Percentiles rank a stretch among this genome's conserved stretches.
phyloP scores from a whole-genome alignment of 371 early-diverging fungal species.

The Quaeritorhiza haematococci region DNA sequence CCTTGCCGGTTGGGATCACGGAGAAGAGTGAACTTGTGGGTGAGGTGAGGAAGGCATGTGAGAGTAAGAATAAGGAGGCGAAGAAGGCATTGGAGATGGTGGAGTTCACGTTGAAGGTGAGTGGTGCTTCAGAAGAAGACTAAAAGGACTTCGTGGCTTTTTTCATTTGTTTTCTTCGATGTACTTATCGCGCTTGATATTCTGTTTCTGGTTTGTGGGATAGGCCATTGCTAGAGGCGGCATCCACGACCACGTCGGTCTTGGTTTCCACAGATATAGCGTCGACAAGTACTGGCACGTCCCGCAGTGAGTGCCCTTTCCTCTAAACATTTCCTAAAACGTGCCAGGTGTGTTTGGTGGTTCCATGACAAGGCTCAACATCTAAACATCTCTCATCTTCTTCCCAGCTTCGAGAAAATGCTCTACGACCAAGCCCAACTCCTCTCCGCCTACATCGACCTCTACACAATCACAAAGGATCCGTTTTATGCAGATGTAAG shows the following conservation, averaged over 20 bases:
- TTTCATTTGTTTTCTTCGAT: too few species aligned
- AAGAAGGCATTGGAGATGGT: conserved; percentile 53
- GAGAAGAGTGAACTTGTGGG: conserved; percentile 11
- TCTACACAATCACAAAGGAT: conserved; percentile 47
- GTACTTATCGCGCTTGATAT: not conserved
- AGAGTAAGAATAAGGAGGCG: conserved; percentile 14
- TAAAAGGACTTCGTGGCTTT: too few species aligned
- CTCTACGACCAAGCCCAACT: conserved; percentile 70
- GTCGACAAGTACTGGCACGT: conserved; percentile 38
- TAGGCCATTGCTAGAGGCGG: conserved; percentile 41
- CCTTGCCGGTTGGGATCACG: conserved; percentile 13
- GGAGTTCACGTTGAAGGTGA: conserved; percentile 47
- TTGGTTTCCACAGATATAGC: conserved; percentile 55
- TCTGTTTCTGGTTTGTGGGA: not conserved
- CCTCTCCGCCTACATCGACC: conserved; percentile 40
- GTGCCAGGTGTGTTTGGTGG: not conserved
- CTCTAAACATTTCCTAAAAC: not conserved
- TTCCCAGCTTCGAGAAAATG: conserved; percentile 61
- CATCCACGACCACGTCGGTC: conserved; percentile 63
- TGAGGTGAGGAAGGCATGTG: conserved; percentile 20
- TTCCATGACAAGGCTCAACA: conserved; percentile 1
- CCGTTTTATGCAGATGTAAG: conserved; percentile 32
- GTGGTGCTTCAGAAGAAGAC: too few species aligned
- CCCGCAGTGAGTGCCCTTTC: conserved; percentile 31
- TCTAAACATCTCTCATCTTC: conserved; percentile 24